phyloP scores from a whole-genome alignment of 2,329 filamentous ascomycete species.

The Ciborinia camelliae region DNA sequence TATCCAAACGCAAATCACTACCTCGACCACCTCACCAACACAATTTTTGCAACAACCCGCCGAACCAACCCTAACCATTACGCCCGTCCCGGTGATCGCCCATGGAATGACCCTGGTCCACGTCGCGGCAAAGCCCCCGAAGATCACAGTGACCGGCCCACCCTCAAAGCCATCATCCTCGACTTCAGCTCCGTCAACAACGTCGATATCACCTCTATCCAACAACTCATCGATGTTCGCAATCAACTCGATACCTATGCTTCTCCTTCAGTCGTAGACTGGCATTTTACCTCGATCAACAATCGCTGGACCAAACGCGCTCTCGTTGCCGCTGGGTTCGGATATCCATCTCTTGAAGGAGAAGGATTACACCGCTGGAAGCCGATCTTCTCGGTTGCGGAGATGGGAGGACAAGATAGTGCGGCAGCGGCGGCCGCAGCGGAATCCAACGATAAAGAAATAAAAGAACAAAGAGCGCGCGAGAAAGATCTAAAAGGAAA shows the following conservation, averaged over 20 bases:
- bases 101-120: conserved; percentile 92
- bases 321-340: conserved; percentile 82
- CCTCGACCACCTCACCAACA: conserved; percentile 70
- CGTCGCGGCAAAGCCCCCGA: conserved; percentile 49
- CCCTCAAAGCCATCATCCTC: conserved; percentile 83
- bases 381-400: conserved; percentile 91
- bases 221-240: conserved; percentile 88
- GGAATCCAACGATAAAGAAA: conserved; percentile 48
- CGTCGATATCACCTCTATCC: conserved; percentile 87
- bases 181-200: conserved; percentile 94
- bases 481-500: conserved; percentile 34
- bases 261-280: conserved; percentile 77
- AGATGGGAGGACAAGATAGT: conserved; percentile 69
- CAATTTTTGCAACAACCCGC: conserved; percentile 68
- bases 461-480: conserved; percentile 28
- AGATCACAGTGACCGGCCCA: conserved; percentile 55
- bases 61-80: conserved; percentile 71
- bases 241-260: conserved; percentile 89
- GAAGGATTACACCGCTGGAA: conserved; percentile 65
- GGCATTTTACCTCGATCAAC: conserved; percentile 92
- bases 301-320: conserved; percentile 95
- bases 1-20: conserved; percentile 92
- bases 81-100: conserved; percentile 67
- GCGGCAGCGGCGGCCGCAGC: conserved; percentile 67
- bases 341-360: conserved; percentile 63